phyloP scores from a whole-genome alignment of 2,329 filamentous ascomycete genomes.

The Neofusicoccum laricinum region DNA sequence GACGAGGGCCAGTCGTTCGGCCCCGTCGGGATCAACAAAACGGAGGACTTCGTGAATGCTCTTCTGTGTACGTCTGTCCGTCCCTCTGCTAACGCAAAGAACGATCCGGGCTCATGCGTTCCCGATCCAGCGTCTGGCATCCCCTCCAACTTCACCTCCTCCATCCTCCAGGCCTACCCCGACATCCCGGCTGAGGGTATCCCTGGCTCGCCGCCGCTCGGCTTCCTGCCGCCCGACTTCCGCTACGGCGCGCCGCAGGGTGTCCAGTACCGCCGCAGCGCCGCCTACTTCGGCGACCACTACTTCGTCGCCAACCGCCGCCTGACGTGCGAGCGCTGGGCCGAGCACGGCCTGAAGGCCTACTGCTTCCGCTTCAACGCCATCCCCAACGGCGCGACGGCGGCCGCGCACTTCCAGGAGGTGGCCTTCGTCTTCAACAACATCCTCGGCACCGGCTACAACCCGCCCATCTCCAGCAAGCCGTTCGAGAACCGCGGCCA shows the following conservation, averaged over 20 bases:
- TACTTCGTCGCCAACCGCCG: constrained; percentile 57
- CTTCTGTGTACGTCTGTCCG: constrained; percentile 24
- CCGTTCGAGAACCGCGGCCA: constrained; percentile 36
- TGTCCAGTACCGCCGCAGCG: constrained; percentile 51
- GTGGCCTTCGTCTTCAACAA: constrained; percentile 49
- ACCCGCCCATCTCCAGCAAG: constrained; percentile 27
- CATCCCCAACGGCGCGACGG: constrained; percentile 44
- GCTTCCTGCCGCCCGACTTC: constrained; percentile 14
- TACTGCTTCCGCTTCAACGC: constrained; percentile 65
- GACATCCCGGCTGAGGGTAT: constrained; percentile 17
- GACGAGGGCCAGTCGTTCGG: constrained; percentile 64
- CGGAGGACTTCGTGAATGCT: constrained; percentile 48
- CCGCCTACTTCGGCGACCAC: constrained; percentile 53
- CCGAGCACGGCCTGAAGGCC: constrained; percentile 46
- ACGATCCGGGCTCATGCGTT: constrained; percentile 30
- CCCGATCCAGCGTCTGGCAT: constrained; percentile 27
- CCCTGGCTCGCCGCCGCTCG: constrained; percentile 5
- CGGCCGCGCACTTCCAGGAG: constrained; percentile 55
- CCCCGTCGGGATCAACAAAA: constrained; percentile 53
- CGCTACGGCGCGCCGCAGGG: constrained; percentile 22
- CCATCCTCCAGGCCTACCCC: constrained; percentile 30
- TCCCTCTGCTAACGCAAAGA: constrained; percentile 21
- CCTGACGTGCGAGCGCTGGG: constrained; percentile 52
- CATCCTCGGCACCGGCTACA: constrained; percentile 42
- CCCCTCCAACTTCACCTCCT: constrained; percentile 26